Base-by-base conservation (phyloP, 352 stramenopile genomes). In the Globisporangium spinosum region DNA sequence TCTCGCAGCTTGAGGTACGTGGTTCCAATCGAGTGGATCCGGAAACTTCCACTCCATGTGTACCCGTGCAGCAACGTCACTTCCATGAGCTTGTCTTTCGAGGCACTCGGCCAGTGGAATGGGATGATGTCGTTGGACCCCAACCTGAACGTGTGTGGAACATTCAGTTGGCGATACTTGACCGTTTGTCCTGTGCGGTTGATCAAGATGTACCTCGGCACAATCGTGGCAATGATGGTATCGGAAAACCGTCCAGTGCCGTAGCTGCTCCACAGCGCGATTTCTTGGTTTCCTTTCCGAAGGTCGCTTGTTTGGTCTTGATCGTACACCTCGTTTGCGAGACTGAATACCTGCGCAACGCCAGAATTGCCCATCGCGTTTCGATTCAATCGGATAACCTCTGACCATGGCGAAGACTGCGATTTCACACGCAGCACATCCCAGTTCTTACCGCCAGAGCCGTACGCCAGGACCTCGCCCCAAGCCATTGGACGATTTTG, bases 331-430 rank as follows among this genome's bases (percentile, higher is more conserved):
- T 92, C 82, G 55, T 82, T 93, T n/a, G 78, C 85, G 25, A 96
- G 77, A 27, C 85, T 96, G 38, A 96, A 86, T 3, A 94, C 81
- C 77, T 96, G 89, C 32, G 89, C 85, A 20, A 96, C 87, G 2
- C 89, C 89, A 10, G 89, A 91, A 62, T 96, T 96, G 49, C 89
- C 89, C 85, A 96, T 93, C 3, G 89, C 89, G 57, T 96, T 96
- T 25, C 87, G 82, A 65, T 95, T 93, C 25, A 96, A 69, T 7
- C 87, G 85, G 72, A 96, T 90, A 0, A 91, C 77, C 34, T 95
- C 89, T 1, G 89, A 96, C 89, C 89, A 96, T 13, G 81, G 78
- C 3, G 87, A 95, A 13, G 76, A 81, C 23, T 82, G 77, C 20
- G 87, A 90, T 43, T 89, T 91, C 38, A 96, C 79, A 22, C 89